Evolutionary conservation across 371 early-diverging fungal genomes (phyloP).

Genomic region (Enterocytospora artemiae): DNA sequence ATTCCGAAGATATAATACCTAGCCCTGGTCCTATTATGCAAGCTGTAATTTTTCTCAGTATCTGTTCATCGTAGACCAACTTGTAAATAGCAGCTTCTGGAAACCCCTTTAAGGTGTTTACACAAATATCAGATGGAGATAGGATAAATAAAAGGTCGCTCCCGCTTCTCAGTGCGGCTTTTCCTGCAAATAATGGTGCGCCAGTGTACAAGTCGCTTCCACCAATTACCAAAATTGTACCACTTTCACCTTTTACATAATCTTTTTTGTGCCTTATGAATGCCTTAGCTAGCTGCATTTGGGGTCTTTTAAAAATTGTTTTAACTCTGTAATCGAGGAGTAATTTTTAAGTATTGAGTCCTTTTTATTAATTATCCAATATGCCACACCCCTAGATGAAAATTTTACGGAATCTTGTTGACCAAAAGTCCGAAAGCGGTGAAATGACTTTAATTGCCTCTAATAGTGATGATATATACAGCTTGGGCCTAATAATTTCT

Average conservation of each 20-base stretch:
- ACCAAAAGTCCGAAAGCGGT: slow-evolving; percentile 23
- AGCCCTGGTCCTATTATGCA: slow-evolving; percentile 54
- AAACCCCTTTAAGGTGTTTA: slow-evolving; percentile 2
- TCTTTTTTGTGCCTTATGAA: slow-evolving; percentile 7
- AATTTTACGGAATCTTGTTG: slow-evolving; percentile 27
- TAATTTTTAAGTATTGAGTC: background rate
- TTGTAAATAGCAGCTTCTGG: slow-evolving; percentile 44
- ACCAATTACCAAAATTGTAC: slow-evolving; percentile 46
- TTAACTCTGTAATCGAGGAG: background rate
- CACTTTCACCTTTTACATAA: slow-evolving; percentile 40
- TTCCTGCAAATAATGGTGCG: slow-evolving; percentile 77
- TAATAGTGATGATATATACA: slow-evolving; percentile 55
- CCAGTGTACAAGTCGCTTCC: slow-evolving; percentile 65
- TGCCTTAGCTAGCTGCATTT: too few relatives aligned
- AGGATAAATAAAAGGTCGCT: slow-evolving; percentile 75
- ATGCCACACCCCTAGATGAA: slow-evolving; percentile 43
- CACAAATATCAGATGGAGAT: slow-evolving; percentile 62
- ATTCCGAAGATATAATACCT: slow-evolving; percentile 12
- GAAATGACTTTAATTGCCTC: slow-evolving; percentile 38
- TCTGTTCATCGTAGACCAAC: slow-evolving; percentile 29
- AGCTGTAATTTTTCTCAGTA: slow-evolving; percentile 37
- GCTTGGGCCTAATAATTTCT: slow-evolving; percentile 42
- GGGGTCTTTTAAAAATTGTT: too few relatives aligned
- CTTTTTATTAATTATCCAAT: background rate
- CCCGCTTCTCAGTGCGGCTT: slow-evolving; percentile 69